Conservation (phyloP, 805 yeast genomes). For the Wickerhamiella australiensis region DNA sequence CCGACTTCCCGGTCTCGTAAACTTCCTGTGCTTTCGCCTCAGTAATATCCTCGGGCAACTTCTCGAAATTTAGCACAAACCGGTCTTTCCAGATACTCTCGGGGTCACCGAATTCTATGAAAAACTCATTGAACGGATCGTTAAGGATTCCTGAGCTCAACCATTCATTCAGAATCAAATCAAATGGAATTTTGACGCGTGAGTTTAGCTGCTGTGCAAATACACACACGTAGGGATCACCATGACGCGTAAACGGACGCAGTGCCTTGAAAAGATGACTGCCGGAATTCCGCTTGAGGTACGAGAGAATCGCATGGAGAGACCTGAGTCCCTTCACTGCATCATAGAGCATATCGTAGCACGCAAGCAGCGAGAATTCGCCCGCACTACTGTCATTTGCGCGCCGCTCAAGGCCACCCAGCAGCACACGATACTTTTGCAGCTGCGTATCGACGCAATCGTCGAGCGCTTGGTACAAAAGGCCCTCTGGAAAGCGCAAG, state of each 20-base stretch:
- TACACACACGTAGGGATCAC: constrained; percentile 43
- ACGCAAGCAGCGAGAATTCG: constrained; percentile 18
- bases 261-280: neutral
- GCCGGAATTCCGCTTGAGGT: constrained; percentile 30
- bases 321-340: constrained; percentile 49
- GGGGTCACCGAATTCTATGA: constrained; percentile 29
- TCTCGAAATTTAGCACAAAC: constrained; percentile 20
- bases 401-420: constrained; percentile 35
- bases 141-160: constrained; percentile 50
- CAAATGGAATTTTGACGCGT: constrained; percentile 46
- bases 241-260: constrained; percentile 39
- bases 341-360: constrained; percentile 36
- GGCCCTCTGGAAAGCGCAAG: constrained; percentile 30
- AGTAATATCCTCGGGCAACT: constrained; percentile 33
- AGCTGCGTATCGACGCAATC: constrained; percentile 37
- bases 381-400: neutral
- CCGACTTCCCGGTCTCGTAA: constrained; percentile 52
- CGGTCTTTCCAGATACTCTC: constrained; percentile 20
- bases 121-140: constrained; percentile 50
- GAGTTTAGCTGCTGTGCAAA: constrained; percentile 36
- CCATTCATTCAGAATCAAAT: constrained; percentile 53
- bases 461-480: constrained; percentile 50
- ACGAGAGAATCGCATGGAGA: constrained; percentile 34
- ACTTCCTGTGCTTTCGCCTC: constrained; percentile 22
- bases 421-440: constrained; percentile 33